Evolutionary conservation across 495 filamentous ascomycete genomes (phyloP).

Genomic region (Rusavskia elegans): DNA sequence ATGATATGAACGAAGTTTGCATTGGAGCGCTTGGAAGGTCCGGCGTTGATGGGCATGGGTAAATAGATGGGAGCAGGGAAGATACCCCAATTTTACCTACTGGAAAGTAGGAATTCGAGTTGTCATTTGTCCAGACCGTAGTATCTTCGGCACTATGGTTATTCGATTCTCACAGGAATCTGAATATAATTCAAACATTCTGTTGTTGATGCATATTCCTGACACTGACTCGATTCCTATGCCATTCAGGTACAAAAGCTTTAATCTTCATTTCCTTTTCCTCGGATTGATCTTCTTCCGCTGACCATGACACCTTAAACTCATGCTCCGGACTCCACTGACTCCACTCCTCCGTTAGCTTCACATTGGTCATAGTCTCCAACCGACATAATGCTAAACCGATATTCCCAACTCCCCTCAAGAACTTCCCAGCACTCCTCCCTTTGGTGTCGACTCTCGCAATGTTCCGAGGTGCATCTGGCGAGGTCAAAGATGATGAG

Average conservation of each 20-base stretch:
- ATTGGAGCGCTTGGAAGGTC: no score
- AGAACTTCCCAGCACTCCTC: slow-evolving; percentile 60
- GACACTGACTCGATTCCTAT: slow-evolving; percentile 19
- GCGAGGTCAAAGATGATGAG: slow-evolving; percentile 15
- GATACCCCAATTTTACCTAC: no score
- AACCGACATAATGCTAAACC: slow-evolving; percentile 78
- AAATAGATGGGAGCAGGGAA: no score
- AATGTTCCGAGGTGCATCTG: slow-evolving; percentile 26
- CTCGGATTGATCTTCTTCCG: slow-evolving; percentile 25
- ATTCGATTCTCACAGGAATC: background rate
- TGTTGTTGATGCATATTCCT: slow-evolving; percentile 17
- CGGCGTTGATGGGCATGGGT: no score
- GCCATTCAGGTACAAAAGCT: slow-evolving; percentile 79
- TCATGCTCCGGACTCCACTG: slow-evolving; percentile 34
- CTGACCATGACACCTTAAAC: slow-evolving; percentile 35
- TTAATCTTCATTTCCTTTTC: slow-evolving; percentile 50
- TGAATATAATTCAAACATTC: background rate
- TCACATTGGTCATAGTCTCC: slow-evolving; percentile 72
- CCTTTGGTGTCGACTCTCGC: slow-evolving; percentile 35
- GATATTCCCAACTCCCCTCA: slow-evolving; percentile 64
- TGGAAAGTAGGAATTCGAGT: no score
- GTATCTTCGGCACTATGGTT: no score
- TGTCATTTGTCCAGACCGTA: no score
- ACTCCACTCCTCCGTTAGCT: slow-evolving; percentile 43
- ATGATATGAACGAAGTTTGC: background rate